These are phyloP conservation scores for Dictyostelium firmibasis DNA, from an alignment of 78 protist species.

Conservation along the genomic window DNA sequence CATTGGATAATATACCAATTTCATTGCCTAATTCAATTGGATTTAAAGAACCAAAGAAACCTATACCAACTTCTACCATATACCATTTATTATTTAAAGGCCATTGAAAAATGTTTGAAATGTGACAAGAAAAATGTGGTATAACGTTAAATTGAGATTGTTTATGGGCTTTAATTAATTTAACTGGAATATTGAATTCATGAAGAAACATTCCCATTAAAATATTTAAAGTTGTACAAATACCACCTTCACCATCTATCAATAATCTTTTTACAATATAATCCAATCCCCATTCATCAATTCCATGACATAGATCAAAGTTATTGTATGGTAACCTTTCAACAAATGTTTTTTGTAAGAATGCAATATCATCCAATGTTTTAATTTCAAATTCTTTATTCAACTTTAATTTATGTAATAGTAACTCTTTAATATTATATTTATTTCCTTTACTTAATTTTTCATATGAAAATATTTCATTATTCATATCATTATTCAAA, in stretches of 20 bases:
- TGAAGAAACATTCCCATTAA: background rate
- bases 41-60: conserved; percentile 1
- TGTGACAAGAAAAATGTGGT: background rate
- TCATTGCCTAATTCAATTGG: background rate
- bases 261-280: background rate
- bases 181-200: background rate
- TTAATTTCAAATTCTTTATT: background rate
- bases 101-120: background rate
- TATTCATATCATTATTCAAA: background rate
- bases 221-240: background rate
- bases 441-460: background rate
- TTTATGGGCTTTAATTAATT: background rate
- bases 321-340: background rate
- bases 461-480: background rate
- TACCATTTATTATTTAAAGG: background rate
- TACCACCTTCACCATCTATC: background rate
- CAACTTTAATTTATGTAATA: background rate
- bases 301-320: background rate
- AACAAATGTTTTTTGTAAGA: background rate
- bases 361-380: background rate
- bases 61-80: background rate
- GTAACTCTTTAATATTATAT: background rate
- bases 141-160: background rate
- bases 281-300: background rate
- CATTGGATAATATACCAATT: background rate